A percentile compares a stretch with the other conserved stretches of the same genome.
phyloP scores from a whole-genome alignment of 768 basidiomycete species.

The Kwoniella heveanensis region DNA sequence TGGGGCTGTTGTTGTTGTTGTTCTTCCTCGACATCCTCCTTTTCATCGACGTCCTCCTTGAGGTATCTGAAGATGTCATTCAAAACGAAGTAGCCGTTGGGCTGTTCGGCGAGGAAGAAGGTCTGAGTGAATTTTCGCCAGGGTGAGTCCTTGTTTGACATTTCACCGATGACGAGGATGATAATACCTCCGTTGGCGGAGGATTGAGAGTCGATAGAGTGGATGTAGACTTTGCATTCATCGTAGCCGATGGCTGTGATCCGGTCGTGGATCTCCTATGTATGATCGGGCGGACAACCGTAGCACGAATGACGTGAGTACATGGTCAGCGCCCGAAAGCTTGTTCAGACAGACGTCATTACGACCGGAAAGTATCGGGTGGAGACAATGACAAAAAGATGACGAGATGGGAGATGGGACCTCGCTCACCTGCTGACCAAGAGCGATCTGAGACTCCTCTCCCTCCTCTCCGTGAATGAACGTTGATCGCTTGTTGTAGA shows the following conservation, averaged over 20 bases:
- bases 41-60: constrained; percentile 87
- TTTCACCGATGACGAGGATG: constrained; percentile 99
- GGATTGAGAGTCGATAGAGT: constrained; percentile 96
- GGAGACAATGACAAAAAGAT: too few relatives aligned
- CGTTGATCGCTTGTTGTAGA: constrained; percentile 97
- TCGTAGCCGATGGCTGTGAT: constrained; percentile 91
- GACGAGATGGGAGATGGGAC: not conserved
- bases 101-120: constrained; percentile 99
- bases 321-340: not conserved
- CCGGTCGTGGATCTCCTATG: constrained; percentile 92
- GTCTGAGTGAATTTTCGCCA: constrained; percentile 99
- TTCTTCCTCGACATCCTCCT: constrained; percentile 65
- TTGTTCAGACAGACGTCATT: too few relatives aligned
- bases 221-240: constrained; percentile 98
- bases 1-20: not conserved
- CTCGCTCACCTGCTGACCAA: constrained; percentile 80
- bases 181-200: constrained; percentile 94
- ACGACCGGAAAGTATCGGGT: too few relatives aligned
- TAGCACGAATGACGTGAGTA: too few relatives aligned
- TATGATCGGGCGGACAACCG: not conserved
- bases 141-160: constrained; percentile 85
- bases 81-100: constrained; percentile 98
- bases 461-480: constrained; percentile 97
- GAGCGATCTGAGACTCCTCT: constrained; percentile 85
- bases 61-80: constrained; percentile 99